Base-by-base conservation (phyloP, 1,284 basidiomycete species). In the Fomitopsis pinicola region DNA sequence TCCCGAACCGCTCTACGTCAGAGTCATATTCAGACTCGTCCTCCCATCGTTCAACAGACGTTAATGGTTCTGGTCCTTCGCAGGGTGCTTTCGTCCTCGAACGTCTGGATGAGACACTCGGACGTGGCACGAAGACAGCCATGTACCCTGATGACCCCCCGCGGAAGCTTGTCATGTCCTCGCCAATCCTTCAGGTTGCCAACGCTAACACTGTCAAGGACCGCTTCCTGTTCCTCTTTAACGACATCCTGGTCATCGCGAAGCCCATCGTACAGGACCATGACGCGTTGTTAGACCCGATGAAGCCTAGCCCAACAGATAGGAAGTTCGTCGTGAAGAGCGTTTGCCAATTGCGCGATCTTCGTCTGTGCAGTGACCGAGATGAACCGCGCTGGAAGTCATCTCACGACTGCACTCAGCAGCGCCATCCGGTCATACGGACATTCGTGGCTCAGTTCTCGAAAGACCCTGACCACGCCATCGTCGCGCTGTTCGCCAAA, bases 161-260 rank as follows among this genome's bases (percentile, higher is more conserved):
- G 5, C 83, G 97, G 46, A 94, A 91, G 71, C 77, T 98, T 28
- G 76, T 97, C 17, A 78, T 95, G 44, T 89, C 91, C 3, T 90
- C 91, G 5, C 91, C 95, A 2, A 92, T 97, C 15, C 80, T 98
- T 17, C 97, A 99, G 75, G 94, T 98, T 6, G 94, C 95, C 69
- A 95, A 95, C 75, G 82, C 88, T 40, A 92, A 95, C 69, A 96
- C 92, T 1, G 92, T 97, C 75, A 98, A 99, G 74, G 95, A 98
- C 71, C 89, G 97, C 9, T 96, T 94, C 78, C 82, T 99, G 14
- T 96, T 98, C 77, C 81, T 99, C 26, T 99, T 99, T 82, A 93
- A 82, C 71, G 97, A 99, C 73, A 83, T 98, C 54, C 82, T 99
- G 50, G 85, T 99, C 71, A 87, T 99, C 63, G 85, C 90, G 52